Conservation (phyloP, 192 early-diverging fungal species). For the Backusella circina region DNA sequence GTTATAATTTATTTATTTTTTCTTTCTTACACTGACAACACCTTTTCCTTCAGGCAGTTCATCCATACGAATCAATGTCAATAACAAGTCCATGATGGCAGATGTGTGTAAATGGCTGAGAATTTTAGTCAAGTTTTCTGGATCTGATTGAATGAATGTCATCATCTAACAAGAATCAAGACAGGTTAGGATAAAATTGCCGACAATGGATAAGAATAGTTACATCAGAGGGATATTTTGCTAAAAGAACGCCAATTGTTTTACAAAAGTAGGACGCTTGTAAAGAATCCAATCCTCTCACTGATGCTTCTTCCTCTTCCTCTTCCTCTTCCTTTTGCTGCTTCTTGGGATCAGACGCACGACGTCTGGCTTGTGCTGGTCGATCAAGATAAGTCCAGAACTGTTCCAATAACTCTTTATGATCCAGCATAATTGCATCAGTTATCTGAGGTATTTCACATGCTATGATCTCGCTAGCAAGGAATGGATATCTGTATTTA, state of each 20-base stretch:
- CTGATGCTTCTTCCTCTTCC: not conserved
- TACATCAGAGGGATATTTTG: conserved; percentile 87
- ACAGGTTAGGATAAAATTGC: conserved; percentile 5
- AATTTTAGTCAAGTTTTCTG: conserved; percentile 71
- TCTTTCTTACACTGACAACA: conserved; percentile 69
- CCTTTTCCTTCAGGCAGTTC: conserved; percentile 84
- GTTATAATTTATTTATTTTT: not conserved
- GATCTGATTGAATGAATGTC: conserved; percentile 76
- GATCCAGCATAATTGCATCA: conserved; percentile 65
- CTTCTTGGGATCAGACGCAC: not conserved
- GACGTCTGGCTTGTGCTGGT: conserved; percentile 42
- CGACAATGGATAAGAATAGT: not conserved
- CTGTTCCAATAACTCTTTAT: conserved; percentile 68
- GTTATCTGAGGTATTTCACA: conserved; percentile 77
- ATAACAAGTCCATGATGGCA: conserved; percentile 85
- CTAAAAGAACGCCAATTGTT: conserved; percentile 81
- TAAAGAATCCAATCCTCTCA: conserved; percentile 55
- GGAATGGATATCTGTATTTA: conserved; percentile 71
- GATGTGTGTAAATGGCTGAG: conserved; percentile 84
- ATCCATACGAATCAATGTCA: conserved; percentile 91
- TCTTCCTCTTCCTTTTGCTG: not conserved
- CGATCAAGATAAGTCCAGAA: conserved; percentile 88
- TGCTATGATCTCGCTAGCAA: conserved; percentile 75
- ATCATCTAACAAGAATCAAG: conserved; percentile 60
- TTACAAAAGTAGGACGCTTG: conserved; percentile 92